Evolutionary conservation across 768 basidiomycete genomes (phyloP), one percentile per base, ranked within the genome.

Genomic region (Trametes cinnabarina): DNA sequence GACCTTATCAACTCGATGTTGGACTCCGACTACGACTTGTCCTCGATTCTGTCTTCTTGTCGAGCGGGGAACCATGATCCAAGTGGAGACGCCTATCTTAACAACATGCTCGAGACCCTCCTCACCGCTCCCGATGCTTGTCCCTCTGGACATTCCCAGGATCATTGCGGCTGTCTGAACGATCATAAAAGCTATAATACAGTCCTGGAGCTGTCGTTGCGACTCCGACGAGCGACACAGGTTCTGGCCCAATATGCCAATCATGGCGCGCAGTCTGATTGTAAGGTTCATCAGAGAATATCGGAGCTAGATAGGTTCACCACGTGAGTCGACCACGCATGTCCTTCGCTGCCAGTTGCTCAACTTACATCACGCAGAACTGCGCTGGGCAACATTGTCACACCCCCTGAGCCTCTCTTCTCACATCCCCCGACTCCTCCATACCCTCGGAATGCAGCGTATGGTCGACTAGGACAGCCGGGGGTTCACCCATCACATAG

Each of bases 151-250:
- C 53, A 34, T 50, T 65, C 40, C 63, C 76, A 62, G 14, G 73
- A 73, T 15, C 79, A 83, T 50, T 87, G 86, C 60, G 81, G 79
- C 4, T 88, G 86, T 65, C 73, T 87, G 25, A 74, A 78, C 51
- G 85, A 87, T 58, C 64, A 76, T 9, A 64, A 74, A 19, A 79
- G 73, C 63, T 87, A 88, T 65, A 81, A 73, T 53, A 79, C 77
- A n/a, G 73, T 85, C 20, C 76, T 87, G 11, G 85, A 88, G 63
- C 73, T 88, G n/a, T 87, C 85, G 2, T 71, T 86, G 28, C 76
- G 83, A 49, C 76, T 88, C 20, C 77, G 85, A 22, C 83, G 79
- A 63, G 84, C 83, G 11, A 78, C 81, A 11, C 77, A 83, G 51
- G 72, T 80, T 37, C 77, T 88, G 39, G 73, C 77, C 11, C 80